A percentile compares a stretch with the other conserved stretches of the same genome.
Evolutionary conservation across 2,329 filamentous ascomycete species (phyloP).

Genomic region (Pseudopyrenochaeta lycopersici): DNA sequence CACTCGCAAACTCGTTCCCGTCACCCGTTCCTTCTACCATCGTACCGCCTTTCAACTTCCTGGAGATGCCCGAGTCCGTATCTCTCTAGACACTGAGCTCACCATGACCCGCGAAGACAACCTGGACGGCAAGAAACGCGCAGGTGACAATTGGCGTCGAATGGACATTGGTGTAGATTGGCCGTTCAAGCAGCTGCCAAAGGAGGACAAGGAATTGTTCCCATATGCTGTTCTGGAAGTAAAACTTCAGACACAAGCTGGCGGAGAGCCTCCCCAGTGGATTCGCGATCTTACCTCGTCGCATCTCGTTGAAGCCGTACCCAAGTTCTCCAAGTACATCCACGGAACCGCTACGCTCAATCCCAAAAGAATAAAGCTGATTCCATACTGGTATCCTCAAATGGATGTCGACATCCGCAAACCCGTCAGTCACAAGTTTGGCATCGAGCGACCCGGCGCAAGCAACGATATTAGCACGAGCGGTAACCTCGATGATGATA

Average conservation of each 20-base stretch:
- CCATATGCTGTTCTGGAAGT: conserved; percentile 97
- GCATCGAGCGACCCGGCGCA: conserved; percentile 81
- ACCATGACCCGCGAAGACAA: conserved; percentile 97
- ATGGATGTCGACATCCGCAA: conserved; percentile 99
- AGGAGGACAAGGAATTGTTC: conserved; percentile 87
- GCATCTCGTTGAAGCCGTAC: conserved; percentile 97
- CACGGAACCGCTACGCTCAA: conserved; percentile 91
- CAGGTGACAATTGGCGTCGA: conserved; percentile 91
- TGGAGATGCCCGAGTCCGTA: conserved; percentile 93
- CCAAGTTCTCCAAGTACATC: conserved; percentile 99
- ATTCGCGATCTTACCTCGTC: conserved; percentile 91
- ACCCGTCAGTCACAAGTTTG: conserved; percentile 85
- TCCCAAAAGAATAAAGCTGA: conserved; percentile 83
- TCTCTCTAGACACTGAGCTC: conserved; percentile 95
- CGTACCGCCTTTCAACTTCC: conserved; percentile 97
- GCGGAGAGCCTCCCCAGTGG: conserved; percentile 96
- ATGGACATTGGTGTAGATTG: conserved; percentile 98
- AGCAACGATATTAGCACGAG: conserved; percentile 80
- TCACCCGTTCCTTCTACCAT: conserved; percentile 97
- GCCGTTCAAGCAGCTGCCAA: conserved; percentile 87
- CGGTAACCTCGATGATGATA: conserved; percentile 78
- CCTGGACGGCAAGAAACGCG: conserved; percentile 77
- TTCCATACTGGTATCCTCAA: conserved; percentile 98
- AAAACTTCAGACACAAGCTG: conserved; percentile 94
- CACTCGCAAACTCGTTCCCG: conserved; percentile 84